Base-by-base conservation (phyloP, 345 rosid species). In the Arabis hirsuta region DNA sequence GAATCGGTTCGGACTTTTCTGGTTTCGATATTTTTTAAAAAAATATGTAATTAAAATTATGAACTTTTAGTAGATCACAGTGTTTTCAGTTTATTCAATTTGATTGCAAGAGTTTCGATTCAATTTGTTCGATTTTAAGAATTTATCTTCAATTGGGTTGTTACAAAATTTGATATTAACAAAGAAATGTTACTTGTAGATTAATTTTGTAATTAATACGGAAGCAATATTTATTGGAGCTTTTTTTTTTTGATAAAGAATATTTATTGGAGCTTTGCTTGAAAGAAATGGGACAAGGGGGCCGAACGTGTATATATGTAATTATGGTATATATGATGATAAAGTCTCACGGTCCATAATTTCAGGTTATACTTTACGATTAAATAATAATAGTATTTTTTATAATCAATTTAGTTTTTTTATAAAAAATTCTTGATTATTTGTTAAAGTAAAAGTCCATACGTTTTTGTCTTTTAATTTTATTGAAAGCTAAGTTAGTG, bases 291-390 rank as follows among this genome's bases (percentile, higher is more conserved):
- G 70, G 70, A 69, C 65, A 68, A 75, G 53, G 79, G 74, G 74
- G 74, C 51, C 74, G 74, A 75, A 75, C 79, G 70, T 75, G 79
- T 68, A 75, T 69, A 62, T 61, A 69, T 65, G 70, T 75, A 62
- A 75, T 75, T 75, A 75, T 75, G 74, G 79, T 75, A 62, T 69
- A 22, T 69, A 68, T 75, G 59, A 69, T 75, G 74, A 75, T 69
- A 54, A 61, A 68, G 64, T 68, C 79, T 75, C 79, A 75, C 74
- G 74, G 58, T 69, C 79, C 79, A 75, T 75, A 53, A 75, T 75
- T 69, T 69, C 79, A 75, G 79, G 79, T 75, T 69, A 36, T 62
- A 57, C 73, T 76, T 69, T 74, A 62, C 4, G 2, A 55, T 76
- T 76, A 8, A 46, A 41, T 73, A 39, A 41, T 73, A 39, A 39